These are phyloP conservation scores for Pyrenophora tritici-repentis DNA, from an alignment of 2,329 filamentous ascomycete genomes.

Conservation along the genomic window DNA sequence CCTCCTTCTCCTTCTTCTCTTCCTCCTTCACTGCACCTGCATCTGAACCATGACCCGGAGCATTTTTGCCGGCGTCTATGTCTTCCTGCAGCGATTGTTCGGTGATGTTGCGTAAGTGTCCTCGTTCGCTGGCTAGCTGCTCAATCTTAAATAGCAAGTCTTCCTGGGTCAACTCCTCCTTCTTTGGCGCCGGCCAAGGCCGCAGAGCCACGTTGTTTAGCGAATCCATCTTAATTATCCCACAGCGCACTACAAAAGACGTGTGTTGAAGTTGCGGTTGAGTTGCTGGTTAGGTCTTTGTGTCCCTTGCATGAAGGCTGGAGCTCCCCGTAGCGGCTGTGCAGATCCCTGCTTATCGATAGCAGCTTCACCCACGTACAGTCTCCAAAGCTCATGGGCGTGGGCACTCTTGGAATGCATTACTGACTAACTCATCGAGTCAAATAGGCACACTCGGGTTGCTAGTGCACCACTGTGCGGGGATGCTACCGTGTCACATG, in stretches of 20 bases:
- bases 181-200: conserved; percentile 61
- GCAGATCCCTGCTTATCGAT: conserved; percentile 20
- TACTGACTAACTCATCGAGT: too few species aligned
- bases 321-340: conserved; percentile 20
- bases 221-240: conserved; percentile 29
- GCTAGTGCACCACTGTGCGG: conserved; percentile 1
- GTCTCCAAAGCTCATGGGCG: neutral
- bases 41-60: conserved; percentile 47
- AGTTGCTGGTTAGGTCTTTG: conserved; percentile 11
- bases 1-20: conserved; percentile 46
- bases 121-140: conserved; percentile 77
- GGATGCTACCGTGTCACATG: conserved; percentile 23
- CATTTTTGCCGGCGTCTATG: conserved; percentile 57
- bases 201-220: conserved; percentile 62
- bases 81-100: conserved; percentile 74
- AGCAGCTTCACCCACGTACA: conserved; percentile 10
- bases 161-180: conserved; percentile 57
- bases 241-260: conserved; percentile 1
- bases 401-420: too few species aligned
- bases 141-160: conserved; percentile 72
- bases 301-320: conserved; percentile 26
- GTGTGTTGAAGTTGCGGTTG: conserved; percentile 12
- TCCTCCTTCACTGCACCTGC: conserved; percentile 54
- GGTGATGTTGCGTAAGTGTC: conserved; percentile 79
- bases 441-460: too few species aligned